phyloP scores from a whole-genome alignment of 768 basidiomycete genomes.

The Phlegmacium glaucopus region DNA sequence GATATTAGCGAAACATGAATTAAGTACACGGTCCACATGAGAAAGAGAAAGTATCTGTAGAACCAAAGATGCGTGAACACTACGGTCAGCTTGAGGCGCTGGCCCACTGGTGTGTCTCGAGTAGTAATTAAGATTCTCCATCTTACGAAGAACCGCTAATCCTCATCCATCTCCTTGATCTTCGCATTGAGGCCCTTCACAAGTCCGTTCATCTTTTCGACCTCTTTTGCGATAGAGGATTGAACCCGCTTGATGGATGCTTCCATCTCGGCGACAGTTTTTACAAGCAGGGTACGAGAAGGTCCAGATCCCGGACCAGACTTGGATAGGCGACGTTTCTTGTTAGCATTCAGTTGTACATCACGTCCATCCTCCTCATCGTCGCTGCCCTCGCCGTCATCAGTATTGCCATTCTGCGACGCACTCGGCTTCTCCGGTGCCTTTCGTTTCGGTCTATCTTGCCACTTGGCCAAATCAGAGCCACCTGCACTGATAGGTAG shows the following conservation, averaged over 20 bases:
- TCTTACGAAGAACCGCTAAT: slow-evolving; percentile 12
- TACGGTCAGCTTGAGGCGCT: not conserved
- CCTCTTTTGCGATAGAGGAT: slow-evolving; percentile 27
- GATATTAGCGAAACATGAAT: no score
- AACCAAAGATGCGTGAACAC: not conserved
- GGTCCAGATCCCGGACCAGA: slow-evolving; percentile 16
- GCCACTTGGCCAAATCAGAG: not conserved
- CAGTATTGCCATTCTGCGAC: slow-evolving; percentile 19
- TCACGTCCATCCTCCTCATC: slow-evolving; percentile 32
- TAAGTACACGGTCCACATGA: no score
- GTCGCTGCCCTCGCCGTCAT: slow-evolving; percentile 31
- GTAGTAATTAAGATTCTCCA: slow-evolving; percentile 1
- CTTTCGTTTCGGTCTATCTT: slow-evolving; percentile 25
- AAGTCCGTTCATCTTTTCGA: slow-evolving; percentile 32
- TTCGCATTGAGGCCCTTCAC: slow-evolving; percentile 26
- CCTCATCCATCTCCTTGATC: slow-evolving; percentile 32
- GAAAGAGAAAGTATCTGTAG: no score
- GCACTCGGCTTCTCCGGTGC: slow-evolving; percentile 15
- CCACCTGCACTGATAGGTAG: slow-evolving; percentile 8
- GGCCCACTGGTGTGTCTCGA: no score
- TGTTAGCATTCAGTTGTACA: slow-evolving; percentile 24
- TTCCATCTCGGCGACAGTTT: slow-evolving; percentile 33
- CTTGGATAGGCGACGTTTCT: slow-evolving; percentile 32
- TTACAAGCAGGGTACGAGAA: slow-evolving; percentile 28
- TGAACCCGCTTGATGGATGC: slow-evolving; percentile 32